Percentiles rank a stretch among this genome's conserved stretches.
These are phyloP conservation scores for Candolleomyces aberdarensis DNA, from an alignment of 768 basidiomycete genomes.

Conservation along the genomic window DNA sequence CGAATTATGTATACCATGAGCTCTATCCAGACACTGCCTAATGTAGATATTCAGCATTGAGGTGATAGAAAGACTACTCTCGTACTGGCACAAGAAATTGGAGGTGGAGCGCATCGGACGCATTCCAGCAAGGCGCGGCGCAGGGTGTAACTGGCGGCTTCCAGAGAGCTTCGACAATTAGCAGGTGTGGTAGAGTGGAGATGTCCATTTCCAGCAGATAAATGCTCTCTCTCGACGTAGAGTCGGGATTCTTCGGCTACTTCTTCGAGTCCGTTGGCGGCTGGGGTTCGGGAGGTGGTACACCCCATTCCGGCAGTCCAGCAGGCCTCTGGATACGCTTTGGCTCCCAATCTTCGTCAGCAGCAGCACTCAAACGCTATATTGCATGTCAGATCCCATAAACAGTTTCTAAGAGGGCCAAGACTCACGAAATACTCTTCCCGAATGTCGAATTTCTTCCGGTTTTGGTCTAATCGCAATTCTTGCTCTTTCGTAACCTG, in stretches of 20 bases:
- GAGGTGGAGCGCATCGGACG: no score
- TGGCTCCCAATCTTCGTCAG: constrained; percentile 80
- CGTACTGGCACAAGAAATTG: no score
- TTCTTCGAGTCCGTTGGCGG: not conserved
- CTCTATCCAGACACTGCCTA: no score
- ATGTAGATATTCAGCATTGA: no score
- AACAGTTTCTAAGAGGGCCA: not conserved
- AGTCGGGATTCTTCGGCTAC: not conserved
- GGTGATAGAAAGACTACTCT: no score
- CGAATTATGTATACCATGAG: no score
- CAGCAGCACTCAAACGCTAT: constrained; percentile 62
- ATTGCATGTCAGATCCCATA: not conserved
- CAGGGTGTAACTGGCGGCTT: no score
- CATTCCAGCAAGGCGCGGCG: no score
- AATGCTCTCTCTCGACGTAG: no score
- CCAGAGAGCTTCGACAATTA: no score
- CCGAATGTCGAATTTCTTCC: constrained; percentile 86
- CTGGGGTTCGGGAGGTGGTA: constrained; percentile 60
- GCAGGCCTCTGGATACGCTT: constrained; percentile 80
- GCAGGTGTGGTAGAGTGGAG: no score
- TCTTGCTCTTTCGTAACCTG: constrained; percentile 78
- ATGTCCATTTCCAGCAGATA: no score
- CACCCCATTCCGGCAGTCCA: constrained; percentile 94
- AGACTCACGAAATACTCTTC: constrained; percentile 93
- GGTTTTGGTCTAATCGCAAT: constrained; percentile 61